These are phyloP conservation scores for Podaxis mareebaensis DNA, from an alignment of 768 basidiomycete species.

Conservation along the genomic window DNA sequence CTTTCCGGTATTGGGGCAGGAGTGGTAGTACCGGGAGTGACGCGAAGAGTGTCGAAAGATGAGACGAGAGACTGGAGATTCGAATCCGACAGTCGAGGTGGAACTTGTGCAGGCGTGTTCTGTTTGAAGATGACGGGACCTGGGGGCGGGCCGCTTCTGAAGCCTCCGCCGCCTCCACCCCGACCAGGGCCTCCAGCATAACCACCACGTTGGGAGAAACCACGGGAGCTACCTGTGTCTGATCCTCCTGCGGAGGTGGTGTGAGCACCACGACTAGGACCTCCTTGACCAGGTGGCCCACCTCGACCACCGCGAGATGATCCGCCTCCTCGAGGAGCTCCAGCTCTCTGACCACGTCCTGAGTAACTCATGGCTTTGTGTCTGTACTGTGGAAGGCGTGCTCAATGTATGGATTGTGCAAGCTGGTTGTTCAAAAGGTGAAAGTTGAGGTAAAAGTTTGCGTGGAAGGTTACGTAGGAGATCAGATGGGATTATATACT, in stretches of 20 bases:
- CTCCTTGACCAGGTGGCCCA: constrained; percentile 20
- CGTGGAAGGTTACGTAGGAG: too few relatives aligned
- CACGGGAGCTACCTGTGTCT: background rate
- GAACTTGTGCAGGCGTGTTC: constrained; percentile 31
- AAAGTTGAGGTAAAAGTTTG: too few relatives aligned
- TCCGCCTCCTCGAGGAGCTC: constrained; percentile 27
- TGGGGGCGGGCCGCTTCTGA: constrained; percentile 22
- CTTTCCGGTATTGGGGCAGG: constrained; percentile 23
- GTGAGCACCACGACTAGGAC: constrained; percentile 17
- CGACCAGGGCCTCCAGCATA: background rate
- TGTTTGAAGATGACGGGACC: constrained; percentile 39
- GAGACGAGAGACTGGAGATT: constrained; percentile 37
- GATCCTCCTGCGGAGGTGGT: constrained; percentile 6
- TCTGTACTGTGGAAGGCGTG: too few relatives aligned
- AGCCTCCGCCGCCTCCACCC: constrained; percentile 13
- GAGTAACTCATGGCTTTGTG: constrained; percentile 25
- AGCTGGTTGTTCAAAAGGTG: too few relatives aligned
- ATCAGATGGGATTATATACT: too few relatives aligned
- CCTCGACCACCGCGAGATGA: constrained; percentile 22
- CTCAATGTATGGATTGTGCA: too few relatives aligned
- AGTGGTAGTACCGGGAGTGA: constrained; percentile 6
- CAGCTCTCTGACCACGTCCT: constrained; percentile 18
- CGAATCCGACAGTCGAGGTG: constrained; percentile 33
- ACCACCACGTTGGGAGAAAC: background rate
- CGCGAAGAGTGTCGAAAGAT: constrained; percentile 32